phyloP scores from a whole-genome alignment of 129 eudicot species.

The Daucus carota region DH1_v3.0 NC_030384.2:26746001-26746500 shows the following conservation, averaged over 20 bases:
- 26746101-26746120: background rate
- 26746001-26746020: conserved; percentile 79
- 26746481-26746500: background rate
- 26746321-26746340: background rate
- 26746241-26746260: background rate
- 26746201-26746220: background rate
- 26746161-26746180: background rate
- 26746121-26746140: background rate
- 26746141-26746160: background rate
- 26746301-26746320: background rate
- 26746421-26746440: background rate
- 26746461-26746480: background rate
- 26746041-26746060: conserved; percentile 88
- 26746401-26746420: background rate
- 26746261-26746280: background rate
- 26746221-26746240: background rate
- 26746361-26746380: background rate
- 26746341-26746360: background rate
- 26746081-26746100: conserved; percentile 69
- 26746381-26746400: background rate
- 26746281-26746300: background rate
- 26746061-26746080: conserved; percentile 89
- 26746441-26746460: background rate
- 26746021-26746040: conserved; percentile 68
- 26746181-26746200: background rate